Evolutionary conservation across 1,284 basidiomycete genomes (phyloP), one percentile per base, ranked within the genome.

Genomic region (Microbotryomycetes sp.): DNA sequence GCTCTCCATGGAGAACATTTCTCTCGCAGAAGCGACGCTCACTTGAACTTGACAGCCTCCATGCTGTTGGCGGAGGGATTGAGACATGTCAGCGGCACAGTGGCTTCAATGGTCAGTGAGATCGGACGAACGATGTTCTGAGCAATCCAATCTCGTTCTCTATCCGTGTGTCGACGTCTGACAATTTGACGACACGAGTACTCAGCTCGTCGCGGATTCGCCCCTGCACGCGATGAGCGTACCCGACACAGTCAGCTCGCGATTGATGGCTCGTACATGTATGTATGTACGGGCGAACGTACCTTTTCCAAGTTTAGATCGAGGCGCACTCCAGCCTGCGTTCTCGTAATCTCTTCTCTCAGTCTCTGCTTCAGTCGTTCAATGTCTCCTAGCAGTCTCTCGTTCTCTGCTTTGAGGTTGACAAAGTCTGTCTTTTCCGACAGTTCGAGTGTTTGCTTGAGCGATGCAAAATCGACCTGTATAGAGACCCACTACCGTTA

Each of bases 391-490:
- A 90, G 81, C 22, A 99, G 81, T 23, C 94, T 83, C 76, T 97
- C 94, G 72, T 91, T 97, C 63, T 76, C 75, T 49, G 89, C 86
- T 79, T 93, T 96, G 80, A 98, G 87, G 80, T 92, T 86, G 26
- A 92, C 87, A 56, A 97, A 83, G 74, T 99, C 94, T 73, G 97
- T 97, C 82, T 94, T 93, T 80, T 97, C 93, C 80, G 92, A 89
- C 49, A 98, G 80, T 77, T 97, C 90, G 30, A 98, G 81, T 75
- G 97, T 94, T 19, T 92, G 94, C 78, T 97, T 97, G 69, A 96
- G 85, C 74, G 93, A 87, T 5, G 92, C 89, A 76, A 98, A 97
- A 78, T 97, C 94, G 64, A 98, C 93, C 80, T 96, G 89, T 31
- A 22, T 14, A 4, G 50, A 62, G 4, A n/a, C n/a, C n/a, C 28